A percentile compares a stretch with the other conserved stretches of the same genome.
These are phyloP conservation scores for Tolypocladium guangdongense DNA, from an alignment of 2,329 filamentous ascomycete genomes.

Conservation along the genomic window DNA sequence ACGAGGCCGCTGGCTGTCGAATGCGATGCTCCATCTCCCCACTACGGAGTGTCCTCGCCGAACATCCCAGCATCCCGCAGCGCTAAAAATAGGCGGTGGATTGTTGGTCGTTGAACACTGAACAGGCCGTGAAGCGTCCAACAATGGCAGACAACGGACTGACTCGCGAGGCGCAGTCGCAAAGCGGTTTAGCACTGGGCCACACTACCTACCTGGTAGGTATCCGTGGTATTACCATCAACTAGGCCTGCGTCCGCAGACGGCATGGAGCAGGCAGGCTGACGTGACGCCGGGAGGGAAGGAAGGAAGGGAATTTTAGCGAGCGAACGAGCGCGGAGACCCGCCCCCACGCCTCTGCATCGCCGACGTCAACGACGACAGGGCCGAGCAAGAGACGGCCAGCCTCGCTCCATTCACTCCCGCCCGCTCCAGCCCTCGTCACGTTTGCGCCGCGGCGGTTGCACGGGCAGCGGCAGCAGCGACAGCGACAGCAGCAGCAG, in stretches of 20 bases:
- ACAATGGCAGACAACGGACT: neutral
- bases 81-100: neutral
- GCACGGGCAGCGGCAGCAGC: neutral
- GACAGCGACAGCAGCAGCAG: neutral
- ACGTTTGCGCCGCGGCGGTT: neutral
- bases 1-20: too few species aligned
- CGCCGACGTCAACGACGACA: neutral
- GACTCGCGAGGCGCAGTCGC: neutral
- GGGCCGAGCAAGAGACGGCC: too few species aligned
- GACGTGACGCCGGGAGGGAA: neutral
- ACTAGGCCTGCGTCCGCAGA: neutral
- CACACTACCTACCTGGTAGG: too few species aligned
- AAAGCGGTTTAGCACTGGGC: too few species aligned
- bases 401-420: neutral
- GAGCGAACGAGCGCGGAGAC: neutral
- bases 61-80: neutral
- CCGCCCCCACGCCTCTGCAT: neutral
- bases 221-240: too few species aligned
- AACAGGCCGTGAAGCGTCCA: too few species aligned
- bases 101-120: too few species aligned
- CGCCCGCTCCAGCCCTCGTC: neutral
- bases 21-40: too few species aligned
- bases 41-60: neutral
- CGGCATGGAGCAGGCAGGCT: neutral
- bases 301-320: neutral